Evolutionary conservation across 768 basidiomycete species (phyloP), one percentile per base, ranked within the genome.

Genomic region (Amanita phalloides): DNA sequence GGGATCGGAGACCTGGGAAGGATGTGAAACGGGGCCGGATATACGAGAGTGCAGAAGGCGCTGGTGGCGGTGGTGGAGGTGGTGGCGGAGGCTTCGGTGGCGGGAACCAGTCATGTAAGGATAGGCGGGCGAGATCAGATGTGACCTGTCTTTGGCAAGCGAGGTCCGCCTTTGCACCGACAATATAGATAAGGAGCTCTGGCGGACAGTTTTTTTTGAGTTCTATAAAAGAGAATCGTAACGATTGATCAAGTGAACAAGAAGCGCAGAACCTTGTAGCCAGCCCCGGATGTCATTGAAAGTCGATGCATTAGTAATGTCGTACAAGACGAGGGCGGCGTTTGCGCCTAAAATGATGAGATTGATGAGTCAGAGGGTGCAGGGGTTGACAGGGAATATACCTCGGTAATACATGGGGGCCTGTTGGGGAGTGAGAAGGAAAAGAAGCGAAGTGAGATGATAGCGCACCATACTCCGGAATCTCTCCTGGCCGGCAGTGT

Each of bases 381-480:
- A 28, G 25, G 5, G 28, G 44, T n/a, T 14, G 28, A 45, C 44
- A 26, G 30, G 44, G 7, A 23, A 58, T 63, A 38, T 46, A 75
- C 76, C 77, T 70, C 91, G 83, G 76, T 94, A 94, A 73, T 94
- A 95, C 85, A 95, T 92, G 58, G 90, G 90, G 60, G 92, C 92
- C 90, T 90, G 39, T 49, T 33, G 49, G 49, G 45, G 48, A 54
- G 38, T 47, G 44, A 50, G 36, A 53, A 54, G 38, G 47, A 54
- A 53, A 42, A 58, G 1, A 26, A 36, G 23, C 4, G 43, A 25
- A 28, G 4, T 13, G 41, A 56, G 56, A 39, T 56, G 45, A 54
- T 51, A 53, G 68, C 80, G 39, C 55, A 88, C 88, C 87, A 93
- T 90, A 62, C 85, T 87, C 55, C 91, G 78, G 66, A 93, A 94